Evolutionary conservation across 306 rosid species (phyloP), one percentile per base, ranked within the genome.

Genomic region (Fragaria vesca): DNA sequence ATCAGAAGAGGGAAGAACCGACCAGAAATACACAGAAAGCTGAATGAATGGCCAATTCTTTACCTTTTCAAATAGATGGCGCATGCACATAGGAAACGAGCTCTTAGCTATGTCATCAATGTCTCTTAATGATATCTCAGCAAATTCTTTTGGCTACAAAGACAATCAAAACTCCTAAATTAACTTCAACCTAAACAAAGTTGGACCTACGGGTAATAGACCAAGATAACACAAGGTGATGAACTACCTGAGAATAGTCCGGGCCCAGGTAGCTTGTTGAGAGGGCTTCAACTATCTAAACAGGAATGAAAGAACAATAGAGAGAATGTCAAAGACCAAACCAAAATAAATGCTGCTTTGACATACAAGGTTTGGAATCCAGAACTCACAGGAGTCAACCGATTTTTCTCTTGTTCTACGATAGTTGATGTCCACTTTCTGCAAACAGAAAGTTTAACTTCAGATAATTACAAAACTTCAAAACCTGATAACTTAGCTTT

Each of bases 71-170:
- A 91, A 93, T 57, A 93, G 88, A 81, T 95, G 96, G 47, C 90
- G 93, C 97, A 95, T 95, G 84, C 97, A 95, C 76, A 95, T 79
- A 81, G 99, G 99, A 84, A 95, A 95, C 65, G 97, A 93, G 82
- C 90, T 93, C 87, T 83, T 91, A 16, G 96, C 90, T 79, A 87
- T 77, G 72, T 91, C 97, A 74, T 95, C 89, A 70, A 95, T 87
- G 86, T 93, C 99, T 69, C 89, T 86, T 43, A 89, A 55, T 66
- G 97, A 88, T 83, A 93, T 86, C 81, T 89, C 94, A 76, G 80
- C 88, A 85, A 75, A 75, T 75, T 91, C 97, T 48, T 85, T 88
- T 57, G 91, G 93, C 99, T 95, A 84, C 79, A 78, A 72, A 83
- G 69, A 75, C 76, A 83, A 28, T 73, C 77, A 75, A 75, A 76